phyloP scores from a whole-genome alignment of 805 yeast species.

The Grigorovia transvaalensis region DNA sequence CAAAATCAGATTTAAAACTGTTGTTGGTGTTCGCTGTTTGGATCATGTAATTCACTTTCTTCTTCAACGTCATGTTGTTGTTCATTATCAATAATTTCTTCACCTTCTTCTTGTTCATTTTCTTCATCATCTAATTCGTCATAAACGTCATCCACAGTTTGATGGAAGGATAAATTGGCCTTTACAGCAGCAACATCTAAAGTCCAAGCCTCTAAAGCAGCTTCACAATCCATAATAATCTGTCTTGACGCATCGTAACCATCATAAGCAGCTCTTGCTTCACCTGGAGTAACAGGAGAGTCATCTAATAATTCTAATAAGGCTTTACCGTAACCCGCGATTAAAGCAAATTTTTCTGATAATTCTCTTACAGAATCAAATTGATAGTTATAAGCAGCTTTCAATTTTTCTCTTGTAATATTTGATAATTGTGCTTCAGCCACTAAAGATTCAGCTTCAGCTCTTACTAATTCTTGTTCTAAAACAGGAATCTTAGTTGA shows the following conservation, averaged over 20 bases:
- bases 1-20: neutral
- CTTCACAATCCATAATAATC: slow-evolving; percentile 93
- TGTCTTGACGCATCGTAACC: slow-evolving; percentile 98
- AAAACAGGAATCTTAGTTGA: slow-evolving; percentile 90
- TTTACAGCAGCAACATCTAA: slow-evolving; percentile 89
- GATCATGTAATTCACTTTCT: slow-evolving; percentile 1
- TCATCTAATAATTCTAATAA: slow-evolving; percentile 91
- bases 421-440: slow-evolving; percentile 98
- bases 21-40: slow-evolving; percentile 1
- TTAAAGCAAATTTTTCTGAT: slow-evolving; percentile 90
- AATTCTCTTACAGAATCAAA: slow-evolving; percentile 91
- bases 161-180: slow-evolving; percentile 83
- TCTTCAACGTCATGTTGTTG: slow-evolving; percentile 6
- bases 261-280: slow-evolving; percentile 95
- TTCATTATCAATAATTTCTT: slow-evolving; percentile 3
- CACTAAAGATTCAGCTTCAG: slow-evolving; percentile 97
- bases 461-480: slow-evolving; percentile 97
- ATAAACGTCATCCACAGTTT: slow-evolving; percentile 54
- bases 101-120: slow-evolving; percentile 29
- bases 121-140: slow-evolving; percentile 39
- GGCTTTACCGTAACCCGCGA: slow-evolving; percentile 98
- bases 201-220: slow-evolving; percentile 93
- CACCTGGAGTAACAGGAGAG: slow-evolving; percentile 97
- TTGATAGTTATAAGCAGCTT: slow-evolving; percentile 95
- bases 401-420: slow-evolving; percentile 95